Evolutionary conservation across 208 protist species (phyloP).

Genomic region (Leishmania aethiopica): DNA sequence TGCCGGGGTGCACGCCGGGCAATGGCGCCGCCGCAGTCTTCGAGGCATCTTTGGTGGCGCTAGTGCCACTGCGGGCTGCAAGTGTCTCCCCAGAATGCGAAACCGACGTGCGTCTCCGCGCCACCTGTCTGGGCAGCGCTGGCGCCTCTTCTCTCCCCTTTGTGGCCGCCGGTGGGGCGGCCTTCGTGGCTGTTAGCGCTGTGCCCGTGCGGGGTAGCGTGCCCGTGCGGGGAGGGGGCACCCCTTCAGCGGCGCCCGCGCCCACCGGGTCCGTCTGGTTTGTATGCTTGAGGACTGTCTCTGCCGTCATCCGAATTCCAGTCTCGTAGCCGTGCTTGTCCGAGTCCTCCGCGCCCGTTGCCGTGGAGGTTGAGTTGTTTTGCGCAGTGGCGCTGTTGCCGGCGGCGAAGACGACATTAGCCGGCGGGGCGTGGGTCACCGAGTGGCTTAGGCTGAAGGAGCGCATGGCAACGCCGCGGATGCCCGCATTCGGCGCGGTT

Average conservation of each 20-base stretch:
- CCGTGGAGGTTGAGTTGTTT: not conserved
- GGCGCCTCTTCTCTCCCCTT: no score
- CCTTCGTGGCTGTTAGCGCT: not conserved
- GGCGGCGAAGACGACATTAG: not conserved
- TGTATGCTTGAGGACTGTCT: conserved; percentile 7
- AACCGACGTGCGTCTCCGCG: no score
- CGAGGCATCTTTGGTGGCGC: not conserved
- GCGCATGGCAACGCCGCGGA: not conserved
- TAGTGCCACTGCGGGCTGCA: not conserved
- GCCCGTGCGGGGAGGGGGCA: not conserved
- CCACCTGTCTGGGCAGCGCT: not conserved
- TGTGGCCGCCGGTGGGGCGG: not conserved
- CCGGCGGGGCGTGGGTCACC: not conserved
- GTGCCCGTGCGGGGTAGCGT: not conserved
- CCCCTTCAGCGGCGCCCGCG: not conserved
- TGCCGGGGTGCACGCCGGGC: not conserved
- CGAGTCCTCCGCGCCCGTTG: conserved; percentile 3
- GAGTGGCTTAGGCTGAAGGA: conserved; percentile 8
- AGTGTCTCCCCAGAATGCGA: not conserved
- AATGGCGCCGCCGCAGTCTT: not conserved
- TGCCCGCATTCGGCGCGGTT: not conserved
- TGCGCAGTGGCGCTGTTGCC: conserved; percentile 4
- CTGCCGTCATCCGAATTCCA: conserved; percentile 2
- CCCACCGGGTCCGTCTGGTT: not conserved
- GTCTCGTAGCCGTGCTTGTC: not conserved